A percentile compares a stretch with the other conserved stretches of the same genome.
Evolutionary conservation across 2,329 filamentous ascomycete genomes (phyloP).

Genomic region (Alternaria sp.): DNA sequence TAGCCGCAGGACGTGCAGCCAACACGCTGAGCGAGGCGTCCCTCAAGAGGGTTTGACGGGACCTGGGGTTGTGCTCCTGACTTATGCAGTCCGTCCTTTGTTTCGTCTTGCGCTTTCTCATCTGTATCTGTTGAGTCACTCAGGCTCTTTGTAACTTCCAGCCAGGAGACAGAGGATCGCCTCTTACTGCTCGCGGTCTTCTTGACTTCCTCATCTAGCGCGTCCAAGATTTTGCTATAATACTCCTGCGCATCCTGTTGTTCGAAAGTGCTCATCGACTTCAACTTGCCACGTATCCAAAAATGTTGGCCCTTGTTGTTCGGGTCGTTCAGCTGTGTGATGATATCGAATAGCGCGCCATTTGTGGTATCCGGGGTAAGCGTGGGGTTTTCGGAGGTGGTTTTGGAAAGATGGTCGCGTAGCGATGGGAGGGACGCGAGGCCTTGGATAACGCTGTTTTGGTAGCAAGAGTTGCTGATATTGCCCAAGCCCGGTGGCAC

Average conservation of each 20-base stretch:
- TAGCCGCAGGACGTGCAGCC: constrained; percentile 86
- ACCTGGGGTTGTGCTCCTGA: constrained; percentile 14
- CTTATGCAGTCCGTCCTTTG: constrained; percentile 14
- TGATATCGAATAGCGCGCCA: constrained; percentile 68
- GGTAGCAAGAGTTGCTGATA: constrained; percentile 95
- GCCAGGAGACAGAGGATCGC: constrained; percentile 48
- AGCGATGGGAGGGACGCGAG: constrained; percentile 79
- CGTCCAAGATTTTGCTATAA: constrained; percentile 86
- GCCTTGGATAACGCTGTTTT: constrained; percentile 90
- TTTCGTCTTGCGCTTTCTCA: constrained; percentile 13
- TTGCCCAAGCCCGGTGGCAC: constrained; percentile 78
- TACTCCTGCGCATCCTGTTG: constrained; percentile 99
- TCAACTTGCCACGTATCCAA: constrained; percentile 83
- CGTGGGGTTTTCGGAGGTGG: constrained; percentile 43
- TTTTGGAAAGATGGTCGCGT: constrained; percentile 66
- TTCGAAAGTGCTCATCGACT: constrained; percentile 93
- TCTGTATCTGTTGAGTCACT: constrained; percentile 22
- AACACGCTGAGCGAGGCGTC: constrained; percentile 85
- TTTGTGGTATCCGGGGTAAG: constrained; percentile 58
- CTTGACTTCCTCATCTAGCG: constrained; percentile 79
- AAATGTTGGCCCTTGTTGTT: constrained; percentile 77
- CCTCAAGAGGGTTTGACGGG: constrained; percentile 82
- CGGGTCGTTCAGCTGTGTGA: constrained; percentile 74
- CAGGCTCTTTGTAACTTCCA: constrained; percentile 37
- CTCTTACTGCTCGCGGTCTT: constrained; percentile 55